Conservation (phyloP, 2,329 filamentous ascomycete genomes). For the Leptographium galeiforme region DNA sequence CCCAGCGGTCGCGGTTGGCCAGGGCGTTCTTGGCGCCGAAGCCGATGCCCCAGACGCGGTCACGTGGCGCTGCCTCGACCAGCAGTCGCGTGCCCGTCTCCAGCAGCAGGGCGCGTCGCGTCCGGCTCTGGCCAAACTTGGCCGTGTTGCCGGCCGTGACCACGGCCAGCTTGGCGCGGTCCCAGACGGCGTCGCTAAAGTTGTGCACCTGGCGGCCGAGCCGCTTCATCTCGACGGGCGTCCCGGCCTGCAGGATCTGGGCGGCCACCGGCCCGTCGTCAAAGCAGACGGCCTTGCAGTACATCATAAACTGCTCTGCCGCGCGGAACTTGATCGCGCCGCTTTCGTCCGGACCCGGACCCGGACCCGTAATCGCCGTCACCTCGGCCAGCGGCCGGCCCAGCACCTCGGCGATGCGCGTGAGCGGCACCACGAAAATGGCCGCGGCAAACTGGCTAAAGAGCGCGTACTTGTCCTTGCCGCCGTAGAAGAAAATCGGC, state of each 20-base stretch:
- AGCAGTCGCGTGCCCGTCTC: slow-evolving; percentile 45
- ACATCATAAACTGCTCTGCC: slow-evolving; percentile 29
- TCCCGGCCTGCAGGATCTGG: not conserved
- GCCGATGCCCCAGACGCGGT: slow-evolving; percentile 55
- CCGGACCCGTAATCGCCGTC: not conserved
- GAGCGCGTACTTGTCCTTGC: slow-evolving; percentile 16
- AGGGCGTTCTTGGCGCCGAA: slow-evolving; percentile 38
- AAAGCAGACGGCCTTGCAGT: slow-evolving; percentile 24
- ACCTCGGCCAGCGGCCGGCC: slow-evolving; percentile 9
- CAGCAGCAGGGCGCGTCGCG: slow-evolving; percentile 35
- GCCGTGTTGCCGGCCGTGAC: slow-evolving; percentile 43
- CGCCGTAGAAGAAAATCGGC: slow-evolving; percentile 19
- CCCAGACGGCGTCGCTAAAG: slow-evolving; percentile 7
- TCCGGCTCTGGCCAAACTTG: slow-evolving; percentile 41
- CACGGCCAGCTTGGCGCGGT: slow-evolving; percentile 31
- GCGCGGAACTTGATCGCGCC: slow-evolving; percentile 18
- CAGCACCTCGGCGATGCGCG: slow-evolving; percentile 16
- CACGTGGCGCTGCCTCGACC: slow-evolving; percentile 47
- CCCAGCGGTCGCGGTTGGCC: slow-evolving; percentile 37
- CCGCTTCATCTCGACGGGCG: slow-evolving; percentile 6
- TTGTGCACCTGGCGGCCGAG: slow-evolving; percentile 6
- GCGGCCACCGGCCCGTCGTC: slow-evolving; percentile 12
- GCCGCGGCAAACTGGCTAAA: slow-evolving; percentile 22
- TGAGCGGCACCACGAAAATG: slow-evolving; percentile 16
- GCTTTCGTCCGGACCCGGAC: not conserved